These are phyloP conservation scores for Stygiomarasmius scandens DNA, from an alignment of 1,284 basidiomycete species.

Conservation along the genomic window DNA sequence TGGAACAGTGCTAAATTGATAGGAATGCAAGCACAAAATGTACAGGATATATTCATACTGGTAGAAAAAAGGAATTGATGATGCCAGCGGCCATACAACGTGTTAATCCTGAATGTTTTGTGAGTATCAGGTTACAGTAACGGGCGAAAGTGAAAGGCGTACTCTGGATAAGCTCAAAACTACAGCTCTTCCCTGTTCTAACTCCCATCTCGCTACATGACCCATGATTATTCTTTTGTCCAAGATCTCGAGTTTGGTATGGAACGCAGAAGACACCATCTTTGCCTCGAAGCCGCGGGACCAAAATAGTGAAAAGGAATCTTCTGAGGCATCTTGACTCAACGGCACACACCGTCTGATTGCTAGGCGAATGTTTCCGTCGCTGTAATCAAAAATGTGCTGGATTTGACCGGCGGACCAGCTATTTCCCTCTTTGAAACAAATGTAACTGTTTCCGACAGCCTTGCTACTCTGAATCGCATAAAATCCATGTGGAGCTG, in stretches of 20 bases:
- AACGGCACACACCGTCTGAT: not conserved
- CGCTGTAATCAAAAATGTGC: conserved; percentile 1
- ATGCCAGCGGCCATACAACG: no score
- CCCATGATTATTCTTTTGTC: not conserved
- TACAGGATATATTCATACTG: no score
- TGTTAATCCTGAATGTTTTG: not conserved
- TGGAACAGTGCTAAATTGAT: no score
- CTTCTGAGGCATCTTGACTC: not conserved
- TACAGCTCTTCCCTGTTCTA: not conserved
- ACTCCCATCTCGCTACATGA: conserved; percentile 1
- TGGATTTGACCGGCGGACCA: conserved; percentile 9
- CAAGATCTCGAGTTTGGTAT: not conserved
- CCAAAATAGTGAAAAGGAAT: conserved; percentile 5
- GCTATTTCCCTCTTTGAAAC: not conserved
- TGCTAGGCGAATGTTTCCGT: not conserved
- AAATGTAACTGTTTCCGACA: conserved; percentile 4
- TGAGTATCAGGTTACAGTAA: not conserved
- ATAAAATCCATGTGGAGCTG: conserved; percentile 2
- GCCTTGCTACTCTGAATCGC: not conserved
- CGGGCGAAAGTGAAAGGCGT: not conserved
- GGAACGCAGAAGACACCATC: conserved; percentile 1
- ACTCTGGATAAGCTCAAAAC: conserved; percentile 2
- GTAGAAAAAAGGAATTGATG: no score
- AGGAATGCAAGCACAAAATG: no score
- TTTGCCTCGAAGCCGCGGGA: conserved; percentile 3